Conservation (phyloP, 306 rosid species). For the Canavalia ensiformis region DNA sequence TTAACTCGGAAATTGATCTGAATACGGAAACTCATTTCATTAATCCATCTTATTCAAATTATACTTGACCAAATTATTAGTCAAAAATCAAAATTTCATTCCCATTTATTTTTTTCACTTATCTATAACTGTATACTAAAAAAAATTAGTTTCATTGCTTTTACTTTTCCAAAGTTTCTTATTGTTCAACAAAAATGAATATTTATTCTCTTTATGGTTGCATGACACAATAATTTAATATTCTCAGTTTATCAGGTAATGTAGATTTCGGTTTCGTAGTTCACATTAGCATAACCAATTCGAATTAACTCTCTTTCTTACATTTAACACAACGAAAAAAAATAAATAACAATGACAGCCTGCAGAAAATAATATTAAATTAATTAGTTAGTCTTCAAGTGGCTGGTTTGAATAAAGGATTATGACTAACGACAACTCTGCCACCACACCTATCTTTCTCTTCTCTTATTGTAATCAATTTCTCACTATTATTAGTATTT, state of each 20-base stretch:
- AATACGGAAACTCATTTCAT: not conserved
- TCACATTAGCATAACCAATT: not conserved
- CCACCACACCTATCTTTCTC: not conserved
- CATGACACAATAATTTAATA: no score
- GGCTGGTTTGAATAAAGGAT: constrained; percentile 18
- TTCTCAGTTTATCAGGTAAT: no score
- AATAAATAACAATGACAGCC: not conserved
- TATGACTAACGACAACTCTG: constrained; percentile 7
- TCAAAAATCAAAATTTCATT: not conserved
- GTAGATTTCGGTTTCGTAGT: no score
- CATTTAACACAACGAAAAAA: not conserved
- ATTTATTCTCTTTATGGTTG: no score
- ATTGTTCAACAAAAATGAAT: not conserved
- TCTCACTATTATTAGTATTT: not conserved
- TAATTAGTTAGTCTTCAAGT: not conserved
- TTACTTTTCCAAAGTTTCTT: not conserved
- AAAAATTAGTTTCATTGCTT: not conserved
- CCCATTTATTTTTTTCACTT: not conserved
- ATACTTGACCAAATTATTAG: not conserved
- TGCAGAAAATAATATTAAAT: not conserved
- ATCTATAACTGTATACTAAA: no score
- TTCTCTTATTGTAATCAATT: not conserved
- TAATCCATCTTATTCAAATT: not conserved
- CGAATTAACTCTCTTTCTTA: not conserved
- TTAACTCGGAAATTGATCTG: not conserved